These are phyloP conservation scores for Stagonosporopsis vannaccii DNA, from an alignment of 2,329 filamentous ascomycete genomes.

Conservation along the genomic window DNA sequence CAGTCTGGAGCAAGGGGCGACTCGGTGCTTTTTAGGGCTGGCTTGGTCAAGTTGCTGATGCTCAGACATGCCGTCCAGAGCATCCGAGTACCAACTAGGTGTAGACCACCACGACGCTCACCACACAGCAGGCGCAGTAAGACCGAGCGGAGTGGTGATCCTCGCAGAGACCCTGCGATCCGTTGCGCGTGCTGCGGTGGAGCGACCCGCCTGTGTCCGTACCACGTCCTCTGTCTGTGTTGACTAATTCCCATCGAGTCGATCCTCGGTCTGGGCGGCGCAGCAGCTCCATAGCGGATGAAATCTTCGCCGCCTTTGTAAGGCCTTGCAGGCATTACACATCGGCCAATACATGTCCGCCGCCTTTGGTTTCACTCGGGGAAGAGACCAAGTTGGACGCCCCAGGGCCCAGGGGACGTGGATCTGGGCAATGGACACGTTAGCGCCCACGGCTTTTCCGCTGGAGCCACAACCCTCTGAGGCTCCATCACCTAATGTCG, in stretches of 20 bases:
- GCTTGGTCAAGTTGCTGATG: not conserved
- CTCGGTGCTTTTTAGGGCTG: not conserved
- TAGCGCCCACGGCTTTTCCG: constrained; percentile 5
- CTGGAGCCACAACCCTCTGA: not conserved
- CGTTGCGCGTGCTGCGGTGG: constrained; percentile 1
- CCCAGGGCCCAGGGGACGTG: not conserved
- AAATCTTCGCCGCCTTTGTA: constrained; percentile 2
- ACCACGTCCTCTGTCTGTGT: not conserved
- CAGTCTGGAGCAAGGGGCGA: not conserved
- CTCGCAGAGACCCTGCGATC: constrained; percentile 3
- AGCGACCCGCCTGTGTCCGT: constrained; percentile 11
- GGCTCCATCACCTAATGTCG: constrained; percentile 6
- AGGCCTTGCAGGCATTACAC: constrained; percentile 19
- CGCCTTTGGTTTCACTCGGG: constrained; percentile 20
- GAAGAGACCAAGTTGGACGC: not conserved
- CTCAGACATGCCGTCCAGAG: not conserved
- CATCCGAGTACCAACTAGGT: not conserved
- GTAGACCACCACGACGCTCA: not conserved
- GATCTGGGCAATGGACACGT: not conserved
- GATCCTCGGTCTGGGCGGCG: not conserved
- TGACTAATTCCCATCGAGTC: constrained; percentile 16
- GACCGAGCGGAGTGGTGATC: constrained; percentile 1
- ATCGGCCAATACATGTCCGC: constrained; percentile 18
- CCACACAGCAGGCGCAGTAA: not conserved
- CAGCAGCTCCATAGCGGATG: constrained; percentile 3